Conservation (phyloP, 345 rosid genomes). For the Rhodamnia rubescens region DNA sequence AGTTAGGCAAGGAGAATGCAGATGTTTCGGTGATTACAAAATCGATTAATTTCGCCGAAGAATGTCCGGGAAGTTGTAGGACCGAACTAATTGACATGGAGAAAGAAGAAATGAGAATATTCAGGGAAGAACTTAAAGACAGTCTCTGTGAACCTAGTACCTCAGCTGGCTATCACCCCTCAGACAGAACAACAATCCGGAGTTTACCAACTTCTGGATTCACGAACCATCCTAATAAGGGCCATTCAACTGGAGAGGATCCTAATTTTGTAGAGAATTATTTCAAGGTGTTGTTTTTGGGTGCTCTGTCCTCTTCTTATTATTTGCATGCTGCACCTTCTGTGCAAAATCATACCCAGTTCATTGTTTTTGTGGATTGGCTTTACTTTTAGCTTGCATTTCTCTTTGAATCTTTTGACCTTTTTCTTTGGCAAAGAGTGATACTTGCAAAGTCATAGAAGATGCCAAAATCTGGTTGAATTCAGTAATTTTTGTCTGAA, state of each 20-base stretch:
- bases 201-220: constrained; percentile 15
- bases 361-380: background rate
- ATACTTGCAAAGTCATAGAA: background rate
- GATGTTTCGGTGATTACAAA: constrained; percentile 11
- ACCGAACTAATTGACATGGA: constrained; percentile 13
- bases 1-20: constrained; percentile 7
- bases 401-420: background rate
- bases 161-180: constrained; percentile 19
- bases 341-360: background rate
- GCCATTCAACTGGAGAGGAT: constrained; percentile 68
- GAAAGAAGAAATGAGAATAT: constrained; percentile 18
- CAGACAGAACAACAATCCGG: constrained; percentile 11
- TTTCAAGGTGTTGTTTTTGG: constrained; percentile 54
- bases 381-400: background rate
- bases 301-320: background rate
- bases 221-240: constrained; percentile 26
- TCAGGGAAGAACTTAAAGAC: constrained; percentile 13
- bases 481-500: background rate
- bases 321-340: background rate
- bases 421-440: background rate
- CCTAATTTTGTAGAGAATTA: constrained; percentile 91
- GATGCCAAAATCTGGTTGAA: background rate
- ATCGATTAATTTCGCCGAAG: constrained; percentile 13
- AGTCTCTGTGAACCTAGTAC: constrained; percentile 12
- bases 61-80: constrained; percentile 16